Evolutionary conservation across 2,329 filamentous ascomycete species (phyloP), one percentile per base, ranked within the genome.

Genomic region (Colletotrichum melonis): DNA sequence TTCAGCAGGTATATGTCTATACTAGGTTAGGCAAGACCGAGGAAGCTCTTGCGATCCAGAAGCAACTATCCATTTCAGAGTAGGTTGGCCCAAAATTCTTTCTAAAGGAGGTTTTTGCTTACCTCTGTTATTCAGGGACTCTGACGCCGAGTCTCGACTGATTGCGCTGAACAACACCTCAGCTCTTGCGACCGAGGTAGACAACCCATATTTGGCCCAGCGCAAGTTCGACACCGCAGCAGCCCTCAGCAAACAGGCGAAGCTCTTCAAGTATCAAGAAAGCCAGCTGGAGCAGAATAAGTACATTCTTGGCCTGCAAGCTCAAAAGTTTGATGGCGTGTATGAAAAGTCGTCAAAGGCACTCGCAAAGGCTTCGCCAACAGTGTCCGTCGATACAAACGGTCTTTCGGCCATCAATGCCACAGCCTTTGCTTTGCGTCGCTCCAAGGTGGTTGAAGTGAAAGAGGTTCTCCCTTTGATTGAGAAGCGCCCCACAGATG

Each of bases 1-100:
- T 94, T 28, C 94, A 97, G 81, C 92, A 94, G 78, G 88, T 93
- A 30, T 95, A 93, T 77, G 92, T 94, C 1, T 87, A 93, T 70
- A 88, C 89, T 2, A 90, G 89, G 75, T 81, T 93, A 74, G 93
- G 93, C 22, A 92, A 92, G 77, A 78, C 86, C 19, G 87, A 90
- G 30, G 92, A 95, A 76, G 93, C 93, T 0, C 86, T 88, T 62
- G 86, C 88, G 56, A 79, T 95, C 42, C 90, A 91, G 63, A 88
- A 87, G 65, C 88, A 87, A n/a, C 85, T 95, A 35, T 87, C 87
- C n/a, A 82, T 88, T 69, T 83, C 87, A 63, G 88, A 89, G 92
- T 94, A 84, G 81, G 91, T 82, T 4, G 52, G 46, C 16, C 60
- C 55, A 11, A 3, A 3, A 32, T 24, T 16, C 19, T 8, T 46